Conservation (phyloP, 208 protist species). For the Trypanosoma theileri region DNA sequence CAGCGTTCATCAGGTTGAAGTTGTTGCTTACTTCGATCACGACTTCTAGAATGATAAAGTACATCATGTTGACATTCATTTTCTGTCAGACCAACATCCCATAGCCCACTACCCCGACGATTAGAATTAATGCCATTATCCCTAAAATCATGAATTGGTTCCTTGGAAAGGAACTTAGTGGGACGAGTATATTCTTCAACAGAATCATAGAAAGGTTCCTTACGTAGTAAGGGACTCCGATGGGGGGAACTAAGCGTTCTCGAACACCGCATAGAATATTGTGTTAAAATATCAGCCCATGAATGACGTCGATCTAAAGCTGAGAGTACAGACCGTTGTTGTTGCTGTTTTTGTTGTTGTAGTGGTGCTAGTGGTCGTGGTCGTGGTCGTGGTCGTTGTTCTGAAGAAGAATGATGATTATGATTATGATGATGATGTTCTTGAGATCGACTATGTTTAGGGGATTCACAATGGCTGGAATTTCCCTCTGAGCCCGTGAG, state of each 20-base stretch:
- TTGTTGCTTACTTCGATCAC: not conserved
- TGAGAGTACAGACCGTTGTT: not conserved
- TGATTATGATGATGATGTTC: slow-evolving; percentile 3
- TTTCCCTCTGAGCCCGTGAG: not conserved
- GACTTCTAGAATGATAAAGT: not conserved
- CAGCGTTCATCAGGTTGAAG: slow-evolving; percentile 25
- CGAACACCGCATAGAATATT: not conserved
- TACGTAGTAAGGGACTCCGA: not conserved
- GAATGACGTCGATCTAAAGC: not conserved
- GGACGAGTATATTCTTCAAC: not conserved
- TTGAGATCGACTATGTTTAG: too few species aligned
- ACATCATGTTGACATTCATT: not conserved
- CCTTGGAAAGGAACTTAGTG: not conserved
- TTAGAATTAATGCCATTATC: not conserved
- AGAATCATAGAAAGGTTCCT: not conserved
- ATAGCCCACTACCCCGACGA: not conserved
- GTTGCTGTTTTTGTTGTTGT: not conserved
- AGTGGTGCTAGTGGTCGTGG: not conserved
- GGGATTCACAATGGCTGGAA: not conserved
- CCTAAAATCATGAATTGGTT: not conserved
- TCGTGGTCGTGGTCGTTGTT: not conserved
- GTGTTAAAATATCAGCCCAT: not conserved
- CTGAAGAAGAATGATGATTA: too few species aligned
- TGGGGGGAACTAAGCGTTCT: not conserved
- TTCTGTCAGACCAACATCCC: too few species aligned